A percentile compares a stretch with the other conserved stretches of the same genome.
These are phyloP conservation scores for Aureobasidium sp. DNA, from an alignment of 2,329 filamentous ascomycete genomes.

Conservation along the genomic window DNA sequence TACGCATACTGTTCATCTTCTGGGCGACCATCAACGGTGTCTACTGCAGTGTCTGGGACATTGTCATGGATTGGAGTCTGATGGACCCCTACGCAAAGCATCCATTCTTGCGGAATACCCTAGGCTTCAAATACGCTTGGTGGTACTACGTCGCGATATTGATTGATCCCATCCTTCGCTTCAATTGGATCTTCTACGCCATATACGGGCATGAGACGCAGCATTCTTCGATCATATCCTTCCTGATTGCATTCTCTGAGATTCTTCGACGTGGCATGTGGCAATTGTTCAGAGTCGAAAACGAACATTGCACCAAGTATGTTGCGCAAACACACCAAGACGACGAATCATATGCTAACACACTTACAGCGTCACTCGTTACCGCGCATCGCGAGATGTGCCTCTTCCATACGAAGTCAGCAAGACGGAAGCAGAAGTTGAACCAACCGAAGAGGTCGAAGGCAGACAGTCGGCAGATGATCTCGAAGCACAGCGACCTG, in stretches of 20 bases:
- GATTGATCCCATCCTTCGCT: slow-evolving; percentile 75
- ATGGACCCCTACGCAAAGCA: slow-evolving; percentile 62
- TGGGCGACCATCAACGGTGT: slow-evolving; percentile 75
- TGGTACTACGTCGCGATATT: slow-evolving; percentile 81
- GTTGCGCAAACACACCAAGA: background rate
- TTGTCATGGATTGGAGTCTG: slow-evolving; percentile 92
- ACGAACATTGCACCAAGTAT: slow-evolving; percentile 83
- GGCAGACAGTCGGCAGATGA: slow-evolving; percentile 8
- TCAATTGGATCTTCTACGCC: slow-evolving; percentile 90
- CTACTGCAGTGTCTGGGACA: slow-evolving; percentile 84
- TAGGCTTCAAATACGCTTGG: slow-evolving; percentile 71
- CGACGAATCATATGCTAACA: slow-evolving; percentile 8
- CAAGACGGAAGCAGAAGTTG: slow-evolving; percentile 1
- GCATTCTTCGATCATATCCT: slow-evolving; percentile 75
- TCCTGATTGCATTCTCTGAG: slow-evolving; percentile 69
- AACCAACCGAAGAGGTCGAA: background rate
- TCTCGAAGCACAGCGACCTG: slow-evolving; percentile 8
- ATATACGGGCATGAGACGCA: slow-evolving; percentile 73
- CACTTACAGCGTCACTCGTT: slow-evolving; percentile 55
- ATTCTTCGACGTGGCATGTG: slow-evolving; percentile 80
- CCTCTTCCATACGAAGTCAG: slow-evolving; percentile 66
- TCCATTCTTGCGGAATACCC: slow-evolving; percentile 59
- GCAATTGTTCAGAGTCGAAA: slow-evolving; percentile 90
- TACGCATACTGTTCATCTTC: slow-evolving; percentile 65
- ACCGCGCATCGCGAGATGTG: slow-evolving; percentile 81